These are phyloP conservation scores for Leishmania amazonensis DNA, from an alignment of 208 protist genomes.

Conservation along the genomic window DNA sequence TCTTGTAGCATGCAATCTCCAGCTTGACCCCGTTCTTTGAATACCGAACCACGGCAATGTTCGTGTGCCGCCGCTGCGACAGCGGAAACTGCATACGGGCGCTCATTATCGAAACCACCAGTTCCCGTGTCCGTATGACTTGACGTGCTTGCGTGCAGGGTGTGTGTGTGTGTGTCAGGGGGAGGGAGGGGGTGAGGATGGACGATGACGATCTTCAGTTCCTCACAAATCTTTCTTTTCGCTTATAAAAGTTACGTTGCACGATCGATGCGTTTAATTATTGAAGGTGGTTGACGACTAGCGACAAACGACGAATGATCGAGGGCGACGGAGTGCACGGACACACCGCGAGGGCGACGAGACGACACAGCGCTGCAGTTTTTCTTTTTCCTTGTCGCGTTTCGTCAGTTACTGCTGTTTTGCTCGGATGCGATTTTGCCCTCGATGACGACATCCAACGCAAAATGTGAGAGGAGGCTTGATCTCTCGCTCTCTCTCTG, in stretches of 20 bases:
- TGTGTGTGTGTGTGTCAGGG: slow-evolving; percentile 1
- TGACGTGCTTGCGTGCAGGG: slow-evolving; percentile 2
- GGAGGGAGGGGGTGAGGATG: background rate
- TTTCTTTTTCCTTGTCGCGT: no score
- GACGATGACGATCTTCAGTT: background rate
- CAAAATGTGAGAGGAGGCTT: no score
- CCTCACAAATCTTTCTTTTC: background rate
- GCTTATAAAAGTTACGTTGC: background rate
- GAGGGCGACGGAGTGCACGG: background rate
- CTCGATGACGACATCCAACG: no score
- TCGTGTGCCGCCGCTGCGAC: slow-evolving; percentile 90
- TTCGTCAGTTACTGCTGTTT: no score
- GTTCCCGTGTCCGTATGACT: background rate
- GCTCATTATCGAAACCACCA: slow-evolving; percentile 50
- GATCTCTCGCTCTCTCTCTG: no score
- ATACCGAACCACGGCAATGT: slow-evolving; percentile 89
- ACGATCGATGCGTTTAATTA: background rate
- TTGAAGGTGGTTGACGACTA: background rate
- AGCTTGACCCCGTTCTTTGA: slow-evolving; percentile 81
- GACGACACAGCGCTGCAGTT: background rate
- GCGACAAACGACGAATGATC: background rate
- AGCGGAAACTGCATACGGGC: slow-evolving; percentile 86
- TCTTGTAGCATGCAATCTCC: slow-evolving; percentile 93
- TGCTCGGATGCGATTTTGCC: no score
- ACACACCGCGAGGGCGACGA: background rate